A percentile compares a stretch with the other conserved stretches of the same genome.
Conservation (phyloP, 768 basidiomycete species). For the Suillus paluster region DNA sequence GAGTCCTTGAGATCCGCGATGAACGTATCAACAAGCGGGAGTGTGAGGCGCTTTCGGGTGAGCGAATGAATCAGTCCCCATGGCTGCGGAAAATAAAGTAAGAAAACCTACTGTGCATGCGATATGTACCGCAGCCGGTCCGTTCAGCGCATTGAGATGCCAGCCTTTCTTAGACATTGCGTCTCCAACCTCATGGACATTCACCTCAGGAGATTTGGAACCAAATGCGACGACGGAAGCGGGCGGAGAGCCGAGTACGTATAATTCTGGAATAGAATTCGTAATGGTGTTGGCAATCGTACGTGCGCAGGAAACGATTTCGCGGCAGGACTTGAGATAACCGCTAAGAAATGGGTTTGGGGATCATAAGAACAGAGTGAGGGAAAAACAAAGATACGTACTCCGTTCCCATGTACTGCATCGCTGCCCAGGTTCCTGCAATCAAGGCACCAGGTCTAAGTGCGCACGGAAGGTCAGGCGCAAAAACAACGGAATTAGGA, state of each 20-base stretch:
- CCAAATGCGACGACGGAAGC: conserved; percentile 92
- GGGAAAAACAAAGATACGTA: conserved; percentile 40
- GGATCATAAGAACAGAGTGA: conserved; percentile 6
- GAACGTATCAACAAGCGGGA: conserved; percentile 74
- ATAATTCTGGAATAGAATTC: conserved; percentile 77
- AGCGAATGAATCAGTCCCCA: background rate
- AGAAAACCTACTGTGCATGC: conserved; percentile 79
- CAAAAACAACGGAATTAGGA: background rate
- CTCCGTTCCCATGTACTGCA: conserved; percentile 92
- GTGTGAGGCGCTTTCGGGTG: conserved; percentile 70
- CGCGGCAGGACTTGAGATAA: conserved; percentile 82
- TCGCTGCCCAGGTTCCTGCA: conserved; percentile 95
- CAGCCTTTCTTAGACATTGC: conserved; percentile 84
- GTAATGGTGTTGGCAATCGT: conserved; percentile 70
- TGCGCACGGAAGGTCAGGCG: background rate
- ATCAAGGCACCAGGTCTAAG: conserved; percentile 87
- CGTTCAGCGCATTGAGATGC: conserved; percentile 86
- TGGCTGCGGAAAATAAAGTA: background rate
- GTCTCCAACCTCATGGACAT: conserved; percentile 91
- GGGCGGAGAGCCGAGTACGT: conserved; percentile 87
- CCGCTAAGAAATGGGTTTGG: conserved; percentile 52
- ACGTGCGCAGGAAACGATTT: conserved; percentile 78
- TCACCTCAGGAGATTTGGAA: conserved; percentile 53
- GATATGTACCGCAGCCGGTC: conserved; percentile 87
- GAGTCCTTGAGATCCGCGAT: conserved; percentile 83